Evolutionary conservation across 768 basidiomycete genomes (phyloP), one percentile per base, ranked within the genome.

Genomic region (Boletellus ananas): DNA sequence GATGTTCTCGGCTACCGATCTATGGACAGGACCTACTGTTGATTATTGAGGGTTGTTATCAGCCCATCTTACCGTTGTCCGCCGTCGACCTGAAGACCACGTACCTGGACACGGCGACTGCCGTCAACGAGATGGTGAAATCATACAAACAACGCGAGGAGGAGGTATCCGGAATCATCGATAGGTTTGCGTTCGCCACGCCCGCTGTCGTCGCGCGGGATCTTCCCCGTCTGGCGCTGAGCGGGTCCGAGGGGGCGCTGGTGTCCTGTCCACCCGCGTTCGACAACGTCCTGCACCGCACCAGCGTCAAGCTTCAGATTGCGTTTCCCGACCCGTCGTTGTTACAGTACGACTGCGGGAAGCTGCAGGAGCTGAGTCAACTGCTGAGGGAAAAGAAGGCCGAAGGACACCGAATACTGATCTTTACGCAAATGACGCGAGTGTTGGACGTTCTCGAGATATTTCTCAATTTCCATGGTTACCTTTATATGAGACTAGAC

Each of bases 351-450:
- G 94, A 98, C 66, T 96, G 94, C 60, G 94, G 94, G 39, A 98
- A 98, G 63, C 78, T 98, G 12, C 94, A 96, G 60, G 79, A 84
- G 49, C 79, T 98, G 8, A 79, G 83, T n/a, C 72, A 71, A 21
- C 73, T 98, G 23, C 74, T 98, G 10, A 81, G 90, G 39, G 81
- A 89, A 66, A 88, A 83, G 68, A 92, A 94, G 63, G 80, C 83
- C 0, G 91, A 83, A 6, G 92, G 93, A 0, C 94, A 96, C 64
- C 87, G 94, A 7, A 78, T 90, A 21, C 76, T 98, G 41, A 94
- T 98, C 55, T 98, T 98, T 70, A 97, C 94, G 0, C 94, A 98
- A 61, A 97, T 97, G 94, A 95, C 94, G 27, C 78, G 79, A 52
- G 85, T 98, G 29, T 77, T 98, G 51, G 94, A 98, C 64, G 91